A percentile compares a stretch with the other conserved stretches of the same genome.
Conservation (phyloP, 345 rosid species). For the Lumnitzera racemosa region DNA sequence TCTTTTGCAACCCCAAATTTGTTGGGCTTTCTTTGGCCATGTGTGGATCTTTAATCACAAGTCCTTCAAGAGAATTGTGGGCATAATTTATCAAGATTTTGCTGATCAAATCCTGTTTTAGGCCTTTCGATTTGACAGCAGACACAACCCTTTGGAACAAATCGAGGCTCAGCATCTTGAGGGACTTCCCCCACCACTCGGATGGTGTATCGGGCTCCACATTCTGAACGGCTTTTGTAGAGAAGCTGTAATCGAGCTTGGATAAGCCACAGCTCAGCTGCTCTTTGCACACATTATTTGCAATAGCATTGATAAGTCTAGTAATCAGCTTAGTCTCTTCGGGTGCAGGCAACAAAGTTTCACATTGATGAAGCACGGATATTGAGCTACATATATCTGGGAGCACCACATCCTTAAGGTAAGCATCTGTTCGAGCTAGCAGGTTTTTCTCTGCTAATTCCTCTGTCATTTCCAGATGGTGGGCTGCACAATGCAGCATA, state of each 20-base stretch:
- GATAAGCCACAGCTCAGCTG: conserved; percentile 82
- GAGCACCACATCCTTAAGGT: conserved; percentile 51
- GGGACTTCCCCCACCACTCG: conserved; percentile 90
- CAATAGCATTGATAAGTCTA: conserved; percentile 63
- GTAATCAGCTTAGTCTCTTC: conserved; percentile 75
- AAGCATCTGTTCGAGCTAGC: conserved; percentile 51
- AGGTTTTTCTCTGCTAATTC: conserved; percentile 74
- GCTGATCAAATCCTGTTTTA: conserved; percentile 85
- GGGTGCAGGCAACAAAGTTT: conserved; percentile 52
- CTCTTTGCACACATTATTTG: conserved; percentile 86
- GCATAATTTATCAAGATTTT: conserved; percentile 80
- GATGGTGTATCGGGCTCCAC: conserved; percentile 62
- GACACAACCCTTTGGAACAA: conserved; percentile 74
- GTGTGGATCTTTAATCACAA: conserved; percentile 49
- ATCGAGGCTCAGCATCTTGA: conserved; percentile 64
- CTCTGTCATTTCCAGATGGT: conserved; percentile 88
- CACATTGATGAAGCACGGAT: conserved; percentile 68
- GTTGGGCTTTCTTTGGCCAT: conserved; percentile 41
- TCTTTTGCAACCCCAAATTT: conserved; percentile 63
- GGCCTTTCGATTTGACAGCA: conserved; percentile 80
- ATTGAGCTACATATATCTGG: conserved; percentile 61
- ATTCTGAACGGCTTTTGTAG: conserved; percentile 25
- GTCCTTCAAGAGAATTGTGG: conserved; percentile 69
- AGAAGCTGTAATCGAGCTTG: conserved; percentile 73
- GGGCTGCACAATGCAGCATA: conserved; percentile 51